Conservation (phyloP, 495 filamentous ascomycete species). For the Aspergillus affinis region DNA sequence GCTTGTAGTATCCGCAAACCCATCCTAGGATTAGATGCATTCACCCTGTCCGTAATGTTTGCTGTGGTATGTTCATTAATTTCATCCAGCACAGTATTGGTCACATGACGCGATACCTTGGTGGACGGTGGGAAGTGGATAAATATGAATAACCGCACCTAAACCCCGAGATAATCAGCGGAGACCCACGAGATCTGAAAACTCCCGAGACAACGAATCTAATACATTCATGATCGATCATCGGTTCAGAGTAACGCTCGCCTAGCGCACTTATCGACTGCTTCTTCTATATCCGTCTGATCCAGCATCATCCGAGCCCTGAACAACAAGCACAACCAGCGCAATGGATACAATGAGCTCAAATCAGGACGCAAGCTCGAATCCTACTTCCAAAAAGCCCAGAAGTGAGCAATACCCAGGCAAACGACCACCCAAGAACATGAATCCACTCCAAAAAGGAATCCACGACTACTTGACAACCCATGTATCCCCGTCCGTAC, state of each 20-base stretch:
- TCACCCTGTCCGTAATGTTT: no score
- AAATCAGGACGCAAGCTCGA: not conserved
- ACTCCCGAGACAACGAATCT: not conserved
- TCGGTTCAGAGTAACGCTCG: no score
- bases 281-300: no score
- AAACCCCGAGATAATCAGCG: not conserved
- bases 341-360: not conserved
- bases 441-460: constrained; percentile 33
- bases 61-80: no score
- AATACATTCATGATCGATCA: not conserved
- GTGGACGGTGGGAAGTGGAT: not conserved
- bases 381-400: not conserved
- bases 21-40: no score
- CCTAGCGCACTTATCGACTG: not conserved
- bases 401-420: not conserved
- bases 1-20: not conserved
- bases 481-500: constrained; percentile 17
- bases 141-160: not conserved
- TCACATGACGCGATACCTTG: not conserved
- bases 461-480: constrained; percentile 31
- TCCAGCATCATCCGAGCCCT: not conserved
- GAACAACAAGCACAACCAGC: not conserved
- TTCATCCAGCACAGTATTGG: no score
- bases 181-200: not conserved
- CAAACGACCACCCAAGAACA: constrained; percentile 16